Conservation (phyloP, 2,329 filamentous ascomycete genomes). For the Trichoderma koningii region DNA sequence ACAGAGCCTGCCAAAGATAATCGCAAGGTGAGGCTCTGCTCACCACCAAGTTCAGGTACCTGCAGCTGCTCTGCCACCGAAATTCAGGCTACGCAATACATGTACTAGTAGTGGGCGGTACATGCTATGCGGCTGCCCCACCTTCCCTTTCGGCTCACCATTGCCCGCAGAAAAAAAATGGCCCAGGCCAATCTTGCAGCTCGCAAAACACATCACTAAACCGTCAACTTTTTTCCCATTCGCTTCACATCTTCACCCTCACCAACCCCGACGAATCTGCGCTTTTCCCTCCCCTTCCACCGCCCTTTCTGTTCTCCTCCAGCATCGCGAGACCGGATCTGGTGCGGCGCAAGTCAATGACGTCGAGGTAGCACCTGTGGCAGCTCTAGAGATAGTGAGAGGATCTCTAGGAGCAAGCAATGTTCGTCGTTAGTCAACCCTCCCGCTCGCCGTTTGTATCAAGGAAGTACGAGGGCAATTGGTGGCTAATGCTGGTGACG, state of each 20-base stretch:
- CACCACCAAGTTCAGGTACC: background rate
- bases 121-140: slow-evolving; percentile 24
- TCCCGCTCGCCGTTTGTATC: slow-evolving; percentile 27
- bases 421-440: slow-evolving; percentile 52
- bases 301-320: background rate
- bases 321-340: background rate
- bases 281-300: background rate
- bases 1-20: too few relatives aligned
- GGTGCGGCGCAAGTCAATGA: slow-evolving; percentile 52
- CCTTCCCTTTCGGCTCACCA: slow-evolving; percentile 28
- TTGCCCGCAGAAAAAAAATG: slow-evolving; percentile 29
- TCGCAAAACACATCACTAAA: slow-evolving; percentile 20
- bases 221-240: slow-evolving; percentile 17
- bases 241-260: background rate
- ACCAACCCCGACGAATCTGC: background rate
- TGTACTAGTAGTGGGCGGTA: background rate
- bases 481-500: slow-evolving; percentile 31
- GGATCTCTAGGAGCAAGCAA: slow-evolving; percentile 73
- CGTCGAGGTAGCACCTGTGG: slow-evolving; percentile 67
- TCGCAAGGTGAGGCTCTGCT: too few relatives aligned
- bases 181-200: slow-evolving; percentile 26
- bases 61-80: slow-evolving; percentile 22
- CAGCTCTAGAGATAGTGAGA: slow-evolving; percentile 78
- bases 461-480: slow-evolving; percentile 1
- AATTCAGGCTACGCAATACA: background rate